Base-by-base conservation (phyloP, 495 filamentous ascomycete genomes). In the Friedmanniomyces endolithicus region DNA sequence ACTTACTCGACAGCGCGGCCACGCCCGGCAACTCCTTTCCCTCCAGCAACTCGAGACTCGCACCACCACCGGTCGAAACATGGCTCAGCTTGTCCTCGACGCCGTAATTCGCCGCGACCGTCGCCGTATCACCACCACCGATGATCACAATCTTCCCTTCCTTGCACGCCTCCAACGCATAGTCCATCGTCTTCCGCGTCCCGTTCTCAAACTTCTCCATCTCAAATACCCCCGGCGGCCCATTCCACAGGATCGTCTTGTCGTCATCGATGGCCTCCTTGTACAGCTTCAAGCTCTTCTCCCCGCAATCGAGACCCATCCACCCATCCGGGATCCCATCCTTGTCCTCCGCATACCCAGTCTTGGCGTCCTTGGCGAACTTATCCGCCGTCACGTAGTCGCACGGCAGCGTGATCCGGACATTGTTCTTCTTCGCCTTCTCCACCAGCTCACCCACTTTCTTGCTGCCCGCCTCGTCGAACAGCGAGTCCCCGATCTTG, bases 231-330 rank as follows among this genome's bases (percentile, higher is more conserved):
- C 92, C 92, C 14, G 89, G 81, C 45, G 92, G 92, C 39, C 68
- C 92, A 77, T 99, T 99, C 92, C 92, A 99, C 47, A 99, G 86
- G 74, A 97, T 97, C 47, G 92, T 99, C 80, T 96, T 84, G 45
- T 94, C 80, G 62, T 86, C 77, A 53, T 74, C 77, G 64, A 99
- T 97, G 50, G 88, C 81, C 64, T 84, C 71, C 76, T 89, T 78
- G 80, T 83, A 96, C 40, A 87, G 74, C 74, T 90, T 77, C 60
- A 94, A 74, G 63, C 80, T 86, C 81, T 95, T 82, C 64, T 85
- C 78, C 48, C 92, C 92, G 67, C 87, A 88, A 71, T 99, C 92
- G 24, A 99, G 81, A 64, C 90, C 92, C 87, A 95, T 87, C 86
- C 83, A 95, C 67, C 90, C 94, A 65, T 96, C 88, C 56, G 92